Evolutionary conservation across 169 alveolate species (phyloP).

Genomic region (Plasmodium inui): DNA sequence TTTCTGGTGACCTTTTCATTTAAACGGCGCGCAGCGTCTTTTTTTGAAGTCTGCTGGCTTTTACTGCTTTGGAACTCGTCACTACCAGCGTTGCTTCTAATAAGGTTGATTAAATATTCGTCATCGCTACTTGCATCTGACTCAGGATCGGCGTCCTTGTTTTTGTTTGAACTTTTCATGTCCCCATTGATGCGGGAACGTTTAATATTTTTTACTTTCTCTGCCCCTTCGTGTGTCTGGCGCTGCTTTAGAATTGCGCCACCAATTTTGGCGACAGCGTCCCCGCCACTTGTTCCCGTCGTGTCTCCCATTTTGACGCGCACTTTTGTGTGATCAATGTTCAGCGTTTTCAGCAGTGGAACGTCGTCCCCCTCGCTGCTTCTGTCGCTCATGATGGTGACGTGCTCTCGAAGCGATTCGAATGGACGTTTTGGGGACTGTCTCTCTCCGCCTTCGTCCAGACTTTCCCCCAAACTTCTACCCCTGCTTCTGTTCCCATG

Average conservation of each 20-base stretch:
- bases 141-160: neutral
- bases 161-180: neutral
- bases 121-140: constrained; percentile 57
- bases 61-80: neutral
- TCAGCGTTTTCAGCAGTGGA: constrained; percentile 18
- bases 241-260: neutral
- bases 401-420: neutral
- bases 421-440: neutral
- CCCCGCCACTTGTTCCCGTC: neutral
- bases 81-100: neutral
- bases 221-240: neutral
- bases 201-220: constrained; percentile 7
- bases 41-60: neutral
- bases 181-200: neutral
- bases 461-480: neutral
- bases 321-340: neutral
- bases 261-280: neutral
- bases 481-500: neutral
- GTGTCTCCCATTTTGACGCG: constrained; percentile 6
- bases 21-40: neutral
- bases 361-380: constrained; percentile 21
- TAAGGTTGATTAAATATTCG: constrained; percentile 10
- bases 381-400: neutral
- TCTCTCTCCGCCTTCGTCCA: neutral
- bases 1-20: neutral